These are phyloP conservation scores for Sicyos baderoa DNA, from an alignment of 306 rosid genomes.

Conservation along the genomic window DNA sequence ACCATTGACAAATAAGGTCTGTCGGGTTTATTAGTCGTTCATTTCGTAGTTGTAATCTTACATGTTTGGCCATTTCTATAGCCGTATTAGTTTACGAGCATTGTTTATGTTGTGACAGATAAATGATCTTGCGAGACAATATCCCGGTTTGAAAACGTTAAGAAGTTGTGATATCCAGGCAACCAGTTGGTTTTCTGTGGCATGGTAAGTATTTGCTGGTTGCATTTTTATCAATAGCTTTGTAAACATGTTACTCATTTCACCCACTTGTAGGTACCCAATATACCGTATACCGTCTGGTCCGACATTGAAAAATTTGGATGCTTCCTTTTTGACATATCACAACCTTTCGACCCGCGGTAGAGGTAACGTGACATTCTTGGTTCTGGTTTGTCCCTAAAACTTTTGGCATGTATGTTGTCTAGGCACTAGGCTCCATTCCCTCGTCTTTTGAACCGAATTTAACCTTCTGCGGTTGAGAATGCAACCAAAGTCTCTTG, in stretches of 20 bases:
- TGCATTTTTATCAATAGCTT: not conserved
- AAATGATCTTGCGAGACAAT: constrained; percentile 54
- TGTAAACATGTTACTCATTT: constrained; percentile 21
- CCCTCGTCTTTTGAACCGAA: no score
- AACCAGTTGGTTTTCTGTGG: constrained; percentile 86
- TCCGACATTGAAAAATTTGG: constrained; percentile 78
- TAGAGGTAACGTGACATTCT: constrained; percentile 42
- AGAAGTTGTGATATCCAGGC: constrained; percentile 81
- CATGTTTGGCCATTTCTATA: not conserved
- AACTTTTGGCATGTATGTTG: not conserved
- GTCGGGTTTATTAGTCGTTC: constrained; percentile 21
- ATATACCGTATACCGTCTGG: constrained; percentile 87
- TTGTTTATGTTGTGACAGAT: constrained; percentile 42
- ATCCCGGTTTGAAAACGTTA: constrained; percentile 56
- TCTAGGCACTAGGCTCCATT: no score
- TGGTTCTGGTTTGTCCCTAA: not conserved
- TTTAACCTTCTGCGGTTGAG: no score
- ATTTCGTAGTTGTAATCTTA: constrained; percentile 10
- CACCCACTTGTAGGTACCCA: constrained; percentile 66
- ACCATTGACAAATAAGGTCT: constrained; percentile 77
- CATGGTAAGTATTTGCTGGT: constrained; percentile 48
- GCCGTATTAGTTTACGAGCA: constrained; percentile 22
- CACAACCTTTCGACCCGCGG: constrained; percentile 64
- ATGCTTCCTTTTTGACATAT: constrained; percentile 85
- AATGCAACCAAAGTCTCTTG: no score